A percentile compares a stretch with the other conserved stretches of the same genome.
Conservation (phyloP, 352 stramenopile species). For the Phytophthora citricola region DNA sequence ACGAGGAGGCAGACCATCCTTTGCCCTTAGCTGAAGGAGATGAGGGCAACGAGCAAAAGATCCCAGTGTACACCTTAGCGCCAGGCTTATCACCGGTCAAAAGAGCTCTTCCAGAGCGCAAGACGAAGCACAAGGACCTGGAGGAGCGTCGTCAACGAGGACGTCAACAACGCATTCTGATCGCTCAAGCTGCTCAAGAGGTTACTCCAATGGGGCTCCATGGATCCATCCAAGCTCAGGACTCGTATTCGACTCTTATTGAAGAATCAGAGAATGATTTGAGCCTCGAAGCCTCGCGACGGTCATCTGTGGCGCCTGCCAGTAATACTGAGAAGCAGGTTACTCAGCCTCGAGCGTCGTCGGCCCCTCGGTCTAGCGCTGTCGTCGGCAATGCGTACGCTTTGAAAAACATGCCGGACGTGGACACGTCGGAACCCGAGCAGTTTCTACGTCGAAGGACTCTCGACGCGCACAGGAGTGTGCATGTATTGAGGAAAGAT, state of each 20-base stretch:
- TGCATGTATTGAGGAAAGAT: slow-evolving; percentile 44
- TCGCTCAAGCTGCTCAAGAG: slow-evolving; percentile 29
- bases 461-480: slow-evolving; percentile 35
- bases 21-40: slow-evolving; percentile 4
- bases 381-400: slow-evolving; percentile 37
- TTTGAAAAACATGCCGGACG: slow-evolving; percentile 21
- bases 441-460: slow-evolving; percentile 63
- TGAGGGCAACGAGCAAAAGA: neutral
- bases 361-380: slow-evolving; percentile 34
- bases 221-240: slow-evolving; percentile 16
- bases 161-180: slow-evolving; percentile 53
- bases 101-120: slow-evolving; percentile 61
- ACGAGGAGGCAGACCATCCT: slow-evolving; percentile 42
- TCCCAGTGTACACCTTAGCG: slow-evolving; percentile 9
- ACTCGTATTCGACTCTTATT: slow-evolving; percentile 13
- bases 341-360: slow-evolving; percentile 21
- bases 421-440: slow-evolving; percentile 42
- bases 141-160: slow-evolving; percentile 65
- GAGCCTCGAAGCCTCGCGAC: slow-evolving; percentile 2
- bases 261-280: slow-evolving; percentile 31
- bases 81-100: slow-evolving; percentile 23
- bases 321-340: slow-evolving; percentile 10
- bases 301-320: slow-evolving; percentile 18
- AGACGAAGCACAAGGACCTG: slow-evolving; percentile 66
- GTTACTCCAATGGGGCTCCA: slow-evolving; percentile 5